Evolutionary conservation across 495 filamentous ascomycete species (phyloP).

Genomic region (Aspergillus indologenus): DNA sequence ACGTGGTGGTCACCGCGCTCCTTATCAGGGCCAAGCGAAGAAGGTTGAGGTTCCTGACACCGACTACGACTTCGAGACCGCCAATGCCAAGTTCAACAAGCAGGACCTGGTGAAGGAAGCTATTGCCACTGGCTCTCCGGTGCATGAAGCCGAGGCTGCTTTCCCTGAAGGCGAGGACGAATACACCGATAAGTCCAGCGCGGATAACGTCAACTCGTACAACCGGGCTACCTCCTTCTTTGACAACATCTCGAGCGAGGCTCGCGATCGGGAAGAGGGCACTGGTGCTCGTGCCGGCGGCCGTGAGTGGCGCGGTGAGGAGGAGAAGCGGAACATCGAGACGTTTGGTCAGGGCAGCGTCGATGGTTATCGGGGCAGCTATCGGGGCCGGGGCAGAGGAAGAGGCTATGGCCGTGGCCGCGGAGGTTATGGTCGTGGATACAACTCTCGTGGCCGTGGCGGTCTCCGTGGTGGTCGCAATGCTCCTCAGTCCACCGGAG

Average conservation of each 20-base stretch:
- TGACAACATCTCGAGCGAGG: constrained; percentile 94
- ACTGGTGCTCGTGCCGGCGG: constrained; percentile 65
- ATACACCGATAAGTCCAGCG: constrained; percentile 31
- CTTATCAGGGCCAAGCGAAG: constrained; percentile 47
- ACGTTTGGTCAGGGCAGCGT: constrained; percentile 99
- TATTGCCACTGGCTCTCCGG: constrained; percentile 69
- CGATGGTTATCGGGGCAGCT: constrained; percentile 77
- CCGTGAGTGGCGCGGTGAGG: constrained; percentile 88
- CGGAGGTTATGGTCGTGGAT: constrained; percentile 55
- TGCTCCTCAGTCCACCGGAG: constrained; percentile 41
- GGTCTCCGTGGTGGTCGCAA: constrained; percentile 37
- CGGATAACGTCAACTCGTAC: constrained; percentile 52
- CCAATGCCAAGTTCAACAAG: constrained; percentile 98
- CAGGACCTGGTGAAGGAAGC: constrained; percentile 91
- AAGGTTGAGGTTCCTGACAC: constrained; percentile 84
- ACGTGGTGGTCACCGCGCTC: constrained; percentile 54
- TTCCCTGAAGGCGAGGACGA: constrained; percentile 32
- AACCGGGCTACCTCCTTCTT: constrained; percentile 88
- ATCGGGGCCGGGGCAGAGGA: constrained; percentile 64
- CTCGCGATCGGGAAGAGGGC: constrained; percentile 81
- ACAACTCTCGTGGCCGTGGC: constrained; percentile 37
- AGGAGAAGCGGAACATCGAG: constrained; percentile 93
- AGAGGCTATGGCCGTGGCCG: constrained; percentile 55
- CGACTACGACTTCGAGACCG: constrained; percentile 89
- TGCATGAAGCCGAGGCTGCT: constrained; percentile 50